These are phyloP conservation scores for Theileria parva DNA, from an alignment of 169 alveolate genomes.

Conservation along the genomic window DNA sequence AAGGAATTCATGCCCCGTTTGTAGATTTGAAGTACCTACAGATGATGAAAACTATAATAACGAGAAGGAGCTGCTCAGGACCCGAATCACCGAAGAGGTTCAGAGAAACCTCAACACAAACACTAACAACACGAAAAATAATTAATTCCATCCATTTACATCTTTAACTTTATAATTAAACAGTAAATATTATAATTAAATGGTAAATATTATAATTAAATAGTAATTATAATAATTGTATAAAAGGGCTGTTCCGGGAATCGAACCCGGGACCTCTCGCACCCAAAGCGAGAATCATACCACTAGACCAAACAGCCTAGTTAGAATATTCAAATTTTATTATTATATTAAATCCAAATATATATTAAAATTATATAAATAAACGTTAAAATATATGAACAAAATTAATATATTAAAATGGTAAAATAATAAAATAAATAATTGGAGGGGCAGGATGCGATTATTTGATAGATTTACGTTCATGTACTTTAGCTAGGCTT, in stretches of 20 bases:
- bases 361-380: not conserved
- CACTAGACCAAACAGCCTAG: slow-evolving; percentile 93
- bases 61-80: slow-evolving; percentile 74
- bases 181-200: too few species aligned
- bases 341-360: not conserved
- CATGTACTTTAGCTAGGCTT: slow-evolving; percentile 47
- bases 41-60: slow-evolving; percentile 89
- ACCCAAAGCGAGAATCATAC: slow-evolving; percentile 99
- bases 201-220: too few species aligned
- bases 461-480: slow-evolving; percentile 9
- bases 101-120: slow-evolving; percentile 46
- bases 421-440: not conserved
- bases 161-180: too few species aligned
- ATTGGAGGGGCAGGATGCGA: not conserved
- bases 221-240: too few species aligned
- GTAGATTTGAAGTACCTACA: slow-evolving; percentile 93
- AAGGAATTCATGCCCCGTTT: slow-evolving; percentile 94
- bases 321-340: too few species aligned
- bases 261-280: slow-evolving; percentile 99
- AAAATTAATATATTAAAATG: not conserved
- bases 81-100: slow-evolving; percentile 68
- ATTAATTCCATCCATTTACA: not conserved
- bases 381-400: not conserved
- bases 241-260: slow-evolving; percentile 93
- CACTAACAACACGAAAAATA: slow-evolving; percentile 1